Evolutionary conservation across 2,329 filamentous ascomycete species (phyloP).

Genomic region (Trichophyton benhamiae): DNA sequence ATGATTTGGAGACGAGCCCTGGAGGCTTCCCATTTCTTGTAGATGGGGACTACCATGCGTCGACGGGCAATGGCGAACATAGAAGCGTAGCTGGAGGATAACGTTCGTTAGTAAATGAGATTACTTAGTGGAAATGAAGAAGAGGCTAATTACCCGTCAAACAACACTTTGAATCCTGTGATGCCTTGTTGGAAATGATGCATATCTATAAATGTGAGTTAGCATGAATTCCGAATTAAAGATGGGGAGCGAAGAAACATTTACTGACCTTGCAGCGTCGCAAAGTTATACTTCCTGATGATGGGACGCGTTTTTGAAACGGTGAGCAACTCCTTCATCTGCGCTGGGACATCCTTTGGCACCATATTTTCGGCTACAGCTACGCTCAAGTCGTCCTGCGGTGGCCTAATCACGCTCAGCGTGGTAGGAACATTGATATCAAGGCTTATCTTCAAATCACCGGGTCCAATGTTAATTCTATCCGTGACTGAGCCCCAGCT

Average conservation of each 20-base stretch:
- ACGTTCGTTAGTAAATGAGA: neutral
- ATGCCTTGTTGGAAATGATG: constrained; percentile 68
- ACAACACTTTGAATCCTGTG: constrained; percentile 67
- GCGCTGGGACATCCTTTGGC: constrained; percentile 48
- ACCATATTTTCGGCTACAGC: constrained; percentile 58
- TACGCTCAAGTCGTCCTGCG: constrained; percentile 65
- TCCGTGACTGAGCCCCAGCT: constrained; percentile 69
- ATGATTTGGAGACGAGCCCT: constrained; percentile 70
- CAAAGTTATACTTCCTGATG: constrained; percentile 59
- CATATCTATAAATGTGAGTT: constrained; percentile 41
- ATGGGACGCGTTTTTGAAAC: constrained; percentile 47
- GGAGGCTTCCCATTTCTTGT: constrained; percentile 88
- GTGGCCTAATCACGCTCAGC: constrained; percentile 56
- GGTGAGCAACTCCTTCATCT: constrained; percentile 53
- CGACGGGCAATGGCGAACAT: constrained; percentile 72
- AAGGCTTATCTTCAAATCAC: constrained; percentile 57
- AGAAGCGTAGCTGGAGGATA: constrained; percentile 43
- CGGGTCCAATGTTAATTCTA: constrained; percentile 64
- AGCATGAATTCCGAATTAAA: neutral
- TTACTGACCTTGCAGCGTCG: constrained; percentile 36
- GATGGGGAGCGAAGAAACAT: neutral
- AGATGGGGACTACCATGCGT: constrained; percentile 80
- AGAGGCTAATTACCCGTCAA: constrained; percentile 42
- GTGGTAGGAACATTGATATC: constrained; percentile 50
- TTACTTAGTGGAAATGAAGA: neutral